Evolutionary conservation across 345 rosid species (phyloP), one percentile per base, ranked within the genome.

Genomic region (Eucalyptus microcorys): DNA sequence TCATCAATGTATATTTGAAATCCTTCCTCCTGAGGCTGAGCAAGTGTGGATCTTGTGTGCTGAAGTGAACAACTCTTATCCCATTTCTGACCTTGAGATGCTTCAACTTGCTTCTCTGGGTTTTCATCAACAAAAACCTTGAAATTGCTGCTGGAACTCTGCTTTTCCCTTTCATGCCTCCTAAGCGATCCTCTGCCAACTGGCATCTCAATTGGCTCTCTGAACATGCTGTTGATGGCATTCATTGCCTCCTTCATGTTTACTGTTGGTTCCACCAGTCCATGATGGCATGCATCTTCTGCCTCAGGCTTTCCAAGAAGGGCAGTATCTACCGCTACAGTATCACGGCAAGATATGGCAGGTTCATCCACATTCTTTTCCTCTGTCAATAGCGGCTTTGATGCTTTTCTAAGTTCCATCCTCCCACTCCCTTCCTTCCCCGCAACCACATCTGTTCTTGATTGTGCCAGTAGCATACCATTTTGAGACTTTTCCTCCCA

Each of bases 161-260:
- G 87, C 87, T 93, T 88, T 92, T 93, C 95, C 89, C 93, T 91
- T 86, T 86, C 81, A 81, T 88, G 93, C 40, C 89, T 92, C 89
- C 91, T 90, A 15, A 86, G 91, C 87, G 93, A 91, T 87, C 91
- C 93, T 90, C 94, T 94, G 68, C 93, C 53, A 43, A 90, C 61
- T 87, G 96, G 93, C 91, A 92, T 94, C 87, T 95, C 99, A 52
- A 96, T 87, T 87, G 99, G 99, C 93, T 97, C 96, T 86, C 93
- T 88, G 91, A 96, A 96, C 99, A 96, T 95, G 94, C 91, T 91
- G 88, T 96, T 95, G 90, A 96, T 96, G 87, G 93, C 95, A 91
- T 95, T 93, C 94, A 96, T 93, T 87, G 98, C 99, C 92, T 97
- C 99, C 91, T 96, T 95, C 95, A 93, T 92, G 92, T 95, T 96